Conservation (phyloP, 2,329 filamentous ascomycete genomes). For the Aciculosporium take region DNA sequence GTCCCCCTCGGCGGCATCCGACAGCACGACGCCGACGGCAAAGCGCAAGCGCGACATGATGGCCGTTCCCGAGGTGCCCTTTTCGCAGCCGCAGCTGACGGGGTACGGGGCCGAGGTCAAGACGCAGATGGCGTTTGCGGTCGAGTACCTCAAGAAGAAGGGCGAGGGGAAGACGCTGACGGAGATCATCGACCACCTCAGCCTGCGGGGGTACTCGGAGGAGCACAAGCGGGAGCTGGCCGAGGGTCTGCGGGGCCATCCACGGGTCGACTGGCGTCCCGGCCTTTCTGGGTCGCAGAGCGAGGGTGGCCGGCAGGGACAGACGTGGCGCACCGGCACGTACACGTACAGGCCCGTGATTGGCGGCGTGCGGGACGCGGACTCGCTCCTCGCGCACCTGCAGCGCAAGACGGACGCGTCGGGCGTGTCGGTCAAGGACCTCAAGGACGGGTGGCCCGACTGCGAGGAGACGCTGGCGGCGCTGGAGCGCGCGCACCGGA, state of each 20-base stretch:
- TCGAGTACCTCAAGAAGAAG: conserved; percentile 67
- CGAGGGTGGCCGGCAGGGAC: too few species aligned
- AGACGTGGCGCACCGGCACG: conserved; percentile 53
- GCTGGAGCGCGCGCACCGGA: conserved; percentile 63
- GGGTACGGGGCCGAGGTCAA: conserved; percentile 68
- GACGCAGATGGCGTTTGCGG: conserved; percentile 77
- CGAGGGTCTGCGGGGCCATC: conserved; percentile 52
- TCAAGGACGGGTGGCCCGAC: conserved; percentile 90
- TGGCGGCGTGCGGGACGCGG: conserved; percentile 59
- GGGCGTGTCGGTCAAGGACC: conserved; percentile 71
- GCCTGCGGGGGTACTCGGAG: conserved; percentile 48
- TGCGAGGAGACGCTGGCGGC: conserved; percentile 65
- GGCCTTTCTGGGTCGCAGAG: conserved; percentile 45
- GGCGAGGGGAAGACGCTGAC: conserved; percentile 53
- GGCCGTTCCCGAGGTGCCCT: conserved; percentile 41
- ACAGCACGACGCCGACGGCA: conserved; percentile 48
- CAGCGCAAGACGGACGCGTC: conserved; percentile 69
- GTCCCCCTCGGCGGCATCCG: conserved; percentile 42
- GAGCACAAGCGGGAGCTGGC: conserved; percentile 50
- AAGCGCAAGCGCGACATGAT: conserved; percentile 46
- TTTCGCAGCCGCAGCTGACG: conserved; percentile 63
- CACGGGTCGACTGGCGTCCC: conserved; percentile 42
- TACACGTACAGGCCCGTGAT: conserved; percentile 78
- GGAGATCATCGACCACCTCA: conserved; percentile 70
- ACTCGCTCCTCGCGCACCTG: conserved; percentile 65